Conservation (phyloP, 208 protist genomes). For the Trypanosoma melophagium region DNA sequence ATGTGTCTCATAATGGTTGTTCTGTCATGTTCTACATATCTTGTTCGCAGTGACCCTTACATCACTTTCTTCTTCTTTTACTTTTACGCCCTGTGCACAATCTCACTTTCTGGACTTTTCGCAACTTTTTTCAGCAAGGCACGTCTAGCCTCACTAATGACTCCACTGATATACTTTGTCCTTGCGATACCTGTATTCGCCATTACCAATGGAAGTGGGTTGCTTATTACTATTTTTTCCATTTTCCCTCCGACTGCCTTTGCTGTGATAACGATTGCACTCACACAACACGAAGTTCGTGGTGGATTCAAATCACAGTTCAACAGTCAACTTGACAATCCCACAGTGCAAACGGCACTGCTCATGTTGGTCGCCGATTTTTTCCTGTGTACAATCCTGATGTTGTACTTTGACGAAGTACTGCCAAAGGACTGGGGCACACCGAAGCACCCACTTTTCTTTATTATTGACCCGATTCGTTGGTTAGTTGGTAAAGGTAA, state of each 20-base stretch:
- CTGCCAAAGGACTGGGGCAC: slow-evolving; percentile 28
- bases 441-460: slow-evolving; percentile 42
- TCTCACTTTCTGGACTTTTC: slow-evolving; percentile 19
- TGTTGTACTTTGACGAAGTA: slow-evolving; percentile 8
- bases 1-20: too few species aligned
- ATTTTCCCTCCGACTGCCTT: too few species aligned
- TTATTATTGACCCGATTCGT: slow-evolving; percentile 5
- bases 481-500: slow-evolving; percentile 12
- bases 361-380: slow-evolving; percentile 31
- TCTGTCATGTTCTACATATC: slow-evolving; percentile 25
- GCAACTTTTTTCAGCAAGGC: slow-evolving; percentile 30
- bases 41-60: slow-evolving; percentile 42
- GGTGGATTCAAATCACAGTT: too few species aligned
- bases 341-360: too few species aligned
- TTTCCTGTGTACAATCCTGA: slow-evolving; percentile 34
- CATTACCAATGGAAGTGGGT: too few species aligned
- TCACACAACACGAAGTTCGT: too few species aligned
- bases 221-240: too few species aligned
- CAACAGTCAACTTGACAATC: too few species aligned
- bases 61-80: slow-evolving; percentile 22
- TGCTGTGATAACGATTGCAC: too few species aligned
- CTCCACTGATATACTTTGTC: slow-evolving; percentile 28
- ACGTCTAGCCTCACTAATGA: slow-evolving; percentile 20
- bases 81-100: slow-evolving; percentile 22
- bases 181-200: slow-evolving; percentile 25